A percentile compares a stretch with the other conserved stretches of the same genome.
Evolutionary conservation across 805 yeast genomes (phyloP).

Genomic region (Saccharomyces eubayanus): DNA sequence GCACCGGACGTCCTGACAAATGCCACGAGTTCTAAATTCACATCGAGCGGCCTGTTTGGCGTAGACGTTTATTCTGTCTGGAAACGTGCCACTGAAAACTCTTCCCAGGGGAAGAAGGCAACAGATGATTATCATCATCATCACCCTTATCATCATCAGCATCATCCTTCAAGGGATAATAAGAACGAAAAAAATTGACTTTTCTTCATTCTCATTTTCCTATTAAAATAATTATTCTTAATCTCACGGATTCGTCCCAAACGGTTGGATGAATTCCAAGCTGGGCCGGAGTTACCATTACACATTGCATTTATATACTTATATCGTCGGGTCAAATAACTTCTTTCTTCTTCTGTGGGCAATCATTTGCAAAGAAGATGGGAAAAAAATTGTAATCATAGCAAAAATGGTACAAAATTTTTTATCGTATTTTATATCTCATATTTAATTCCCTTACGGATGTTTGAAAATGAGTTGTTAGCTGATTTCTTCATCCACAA

Average conservation of each 20-base stretch:
- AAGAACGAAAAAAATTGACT: constrained; percentile 3
- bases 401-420: background rate
- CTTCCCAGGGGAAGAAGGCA: background rate
- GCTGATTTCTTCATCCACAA: background rate
- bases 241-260: background rate
- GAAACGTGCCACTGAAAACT: constrained; percentile 25
- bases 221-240: background rate
- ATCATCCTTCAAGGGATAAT: background rate
- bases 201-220: background rate
- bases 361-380: background rate
- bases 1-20: constrained; percentile 6
- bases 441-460: background rate
- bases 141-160: background rate
- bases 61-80: constrained; percentile 31
- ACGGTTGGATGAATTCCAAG: background rate
- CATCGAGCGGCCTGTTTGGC: constrained; percentile 28
- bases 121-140: background rate
- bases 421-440: background rate
- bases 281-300: background rate
- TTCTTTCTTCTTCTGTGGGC: background rate
- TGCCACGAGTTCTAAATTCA: constrained; percentile 15
- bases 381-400: background rate
- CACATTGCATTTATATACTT: background rate
- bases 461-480: background rate
- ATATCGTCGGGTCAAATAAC: background rate